phyloP scores from a whole-genome alignment of 192 early-diverging fungal species.

The Podila verticillata region DNA sequence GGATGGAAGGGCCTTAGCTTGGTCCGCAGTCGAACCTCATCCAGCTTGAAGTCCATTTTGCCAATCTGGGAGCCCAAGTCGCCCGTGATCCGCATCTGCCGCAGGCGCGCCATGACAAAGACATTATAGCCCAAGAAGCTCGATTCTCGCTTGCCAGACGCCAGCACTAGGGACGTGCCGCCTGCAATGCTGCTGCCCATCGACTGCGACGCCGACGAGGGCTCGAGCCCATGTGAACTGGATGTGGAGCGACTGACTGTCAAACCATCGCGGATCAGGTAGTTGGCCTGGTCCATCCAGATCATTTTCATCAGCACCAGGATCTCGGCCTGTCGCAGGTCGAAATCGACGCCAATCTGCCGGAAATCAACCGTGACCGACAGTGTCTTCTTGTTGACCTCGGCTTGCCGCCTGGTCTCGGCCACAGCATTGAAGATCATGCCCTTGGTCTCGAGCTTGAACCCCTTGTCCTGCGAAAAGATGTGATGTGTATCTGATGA shows the following conservation, averaged over 20 bases:
- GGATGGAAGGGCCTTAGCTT: conserved; percentile 54
- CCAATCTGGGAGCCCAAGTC: conserved; percentile 75
- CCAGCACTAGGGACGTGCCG: not conserved
- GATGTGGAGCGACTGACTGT: conserved; percentile 38
- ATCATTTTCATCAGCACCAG: conserved; percentile 72
- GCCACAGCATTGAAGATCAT: conserved; percentile 70
- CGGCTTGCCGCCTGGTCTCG: conserved; percentile 57
- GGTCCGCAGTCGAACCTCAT: conserved; percentile 54
- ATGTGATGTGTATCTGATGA: conserved; percentile 73
- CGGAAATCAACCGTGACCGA: conserved; percentile 69
- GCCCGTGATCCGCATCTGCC: conserved; percentile 57
- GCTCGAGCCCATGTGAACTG: conserved; percentile 25
- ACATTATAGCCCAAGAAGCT: conserved; percentile 54
- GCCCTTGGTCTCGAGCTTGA: conserved; percentile 67
- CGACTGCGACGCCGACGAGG: conserved; percentile 7
- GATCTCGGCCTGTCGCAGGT: conserved; percentile 79
- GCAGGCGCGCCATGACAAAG: conserved; percentile 55
- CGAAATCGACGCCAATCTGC: conserved; percentile 61
- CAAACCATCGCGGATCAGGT: conserved; percentile 43
- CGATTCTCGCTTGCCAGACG: conserved; percentile 47
- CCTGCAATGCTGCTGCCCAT: not conserved
- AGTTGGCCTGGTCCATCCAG: conserved; percentile 69
- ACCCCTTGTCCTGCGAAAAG: conserved; percentile 75
- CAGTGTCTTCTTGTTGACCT: conserved; percentile 59
- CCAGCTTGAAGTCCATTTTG: conserved; percentile 59